Percentiles rank a stretch among this genome's conserved stretches.
These are phyloP conservation scores for Gnomoniopsis smithogilvyi DNA, from an alignment of 2,329 filamentous ascomycete species.

Conservation along the genomic window DNA sequence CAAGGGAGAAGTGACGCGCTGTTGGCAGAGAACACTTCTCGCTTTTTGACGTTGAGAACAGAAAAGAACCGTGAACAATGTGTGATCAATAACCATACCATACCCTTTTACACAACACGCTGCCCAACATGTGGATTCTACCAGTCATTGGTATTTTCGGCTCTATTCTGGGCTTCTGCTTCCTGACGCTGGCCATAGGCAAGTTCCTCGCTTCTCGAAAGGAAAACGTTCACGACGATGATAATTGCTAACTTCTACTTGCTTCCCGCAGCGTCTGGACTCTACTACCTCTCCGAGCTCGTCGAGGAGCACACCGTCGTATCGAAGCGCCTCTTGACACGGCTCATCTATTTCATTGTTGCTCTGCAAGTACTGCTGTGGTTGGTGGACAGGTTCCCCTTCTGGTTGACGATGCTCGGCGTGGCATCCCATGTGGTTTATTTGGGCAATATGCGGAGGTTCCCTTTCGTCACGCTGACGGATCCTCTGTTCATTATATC, in stretches of 20 bases:
- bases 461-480: conserved; percentile 76
- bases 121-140: conserved; percentile 82
- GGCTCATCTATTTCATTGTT: conserved; percentile 81
- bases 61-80: neutral
- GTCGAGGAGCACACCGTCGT: conserved; percentile 97
- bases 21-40: conserved; percentile 12
- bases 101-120: neutral
- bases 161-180: conserved; percentile 83
- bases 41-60: neutral
- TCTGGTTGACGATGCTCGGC: conserved; percentile 69
- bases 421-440: conserved; percentile 82
- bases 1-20: conserved; percentile 10
- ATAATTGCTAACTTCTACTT: neutral
- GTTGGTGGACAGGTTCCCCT: conserved; percentile 81
- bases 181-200: conserved; percentile 93
- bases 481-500: conserved; percentile 85
- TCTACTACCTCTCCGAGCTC: conserved; percentile 97
- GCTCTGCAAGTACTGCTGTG: conserved; percentile 70
- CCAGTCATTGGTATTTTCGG: conserved; percentile 88
- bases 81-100: neutral
- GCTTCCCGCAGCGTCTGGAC: conserved; percentile 70
- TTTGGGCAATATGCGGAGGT: conserved; percentile 75
- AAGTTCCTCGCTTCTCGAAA: conserved; percentile 25
- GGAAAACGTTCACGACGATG: neutral
- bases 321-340: conserved; percentile 80